phyloP scores from a whole-genome alignment of 495 filamentous ascomycete species.

The Hypoxylon trugodes region DNA sequence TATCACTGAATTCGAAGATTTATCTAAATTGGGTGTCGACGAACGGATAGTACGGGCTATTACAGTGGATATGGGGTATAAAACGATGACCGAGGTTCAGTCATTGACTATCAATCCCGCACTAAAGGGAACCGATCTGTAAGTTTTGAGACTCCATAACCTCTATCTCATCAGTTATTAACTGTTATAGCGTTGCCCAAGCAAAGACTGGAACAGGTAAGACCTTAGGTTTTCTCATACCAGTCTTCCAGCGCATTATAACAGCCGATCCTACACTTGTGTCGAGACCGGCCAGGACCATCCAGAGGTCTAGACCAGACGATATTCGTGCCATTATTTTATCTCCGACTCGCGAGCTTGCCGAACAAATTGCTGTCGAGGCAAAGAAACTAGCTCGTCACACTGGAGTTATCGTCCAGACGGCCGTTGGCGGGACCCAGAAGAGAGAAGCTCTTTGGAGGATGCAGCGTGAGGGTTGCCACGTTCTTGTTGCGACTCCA shows the following conservation, averaged over 20 bases:
- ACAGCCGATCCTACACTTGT: constrained; percentile 62
- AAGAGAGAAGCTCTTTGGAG: constrained; percentile 69
- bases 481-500: constrained; percentile 89
- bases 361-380: constrained; percentile 91
- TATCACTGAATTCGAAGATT: constrained; percentile 74
- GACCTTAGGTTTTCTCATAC: constrained; percentile 83
- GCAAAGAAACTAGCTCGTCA: constrained; percentile 71
- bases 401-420: constrained; percentile 80
- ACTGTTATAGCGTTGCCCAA: constrained; percentile 75
- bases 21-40: constrained; percentile 70
- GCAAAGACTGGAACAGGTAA: constrained; percentile 91
- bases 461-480: constrained; percentile 79
- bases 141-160: constrained; percentile 49
- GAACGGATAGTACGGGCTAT: constrained; percentile 71
- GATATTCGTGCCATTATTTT: constrained; percentile 92
- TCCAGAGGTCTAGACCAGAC: constrained; percentile 49
- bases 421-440: constrained; percentile 86
- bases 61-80: constrained; percentile 74
- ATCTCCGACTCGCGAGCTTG: constrained; percentile 93
- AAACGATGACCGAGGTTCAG: constrained; percentile 95
- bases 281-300: constrained; percentile 29
- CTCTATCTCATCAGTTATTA: constrained; percentile 21
- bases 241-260: constrained; percentile 76
- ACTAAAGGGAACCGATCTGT: constrained; percentile 84
- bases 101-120: constrained; percentile 78